phyloP scores from a whole-genome alignment of 441 rosid species.

The Geranium incanum region DNA sequence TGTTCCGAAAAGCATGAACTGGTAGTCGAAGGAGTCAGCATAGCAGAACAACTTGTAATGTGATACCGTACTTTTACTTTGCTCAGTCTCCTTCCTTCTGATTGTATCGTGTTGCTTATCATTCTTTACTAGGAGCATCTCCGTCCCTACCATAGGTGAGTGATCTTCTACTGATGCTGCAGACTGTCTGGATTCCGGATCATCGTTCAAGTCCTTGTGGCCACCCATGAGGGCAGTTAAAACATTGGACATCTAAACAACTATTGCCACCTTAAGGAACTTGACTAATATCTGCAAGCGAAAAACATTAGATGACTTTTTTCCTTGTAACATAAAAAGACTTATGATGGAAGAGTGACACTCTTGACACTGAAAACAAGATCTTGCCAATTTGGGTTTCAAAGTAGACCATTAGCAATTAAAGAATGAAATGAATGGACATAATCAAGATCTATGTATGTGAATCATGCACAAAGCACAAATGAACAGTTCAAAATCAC shows the following conservation, averaged over 20 bases:
- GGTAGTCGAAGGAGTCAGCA: slow-evolving; percentile 40
- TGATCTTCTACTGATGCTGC: slow-evolving; percentile 4
- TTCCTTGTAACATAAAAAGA: not conserved
- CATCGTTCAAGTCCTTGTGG: slow-evolving; percentile 8
- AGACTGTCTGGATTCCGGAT: not conserved
- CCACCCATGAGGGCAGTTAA: slow-evolving; percentile 4
- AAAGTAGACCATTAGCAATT: not conserved
- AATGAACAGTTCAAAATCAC: not conserved
- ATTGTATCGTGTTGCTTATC: not conserved
- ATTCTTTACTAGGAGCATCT: not conserved
- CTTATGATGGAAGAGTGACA: not conserved
- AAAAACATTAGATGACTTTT: not conserved
- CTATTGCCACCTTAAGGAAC: not conserved
- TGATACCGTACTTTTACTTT: slow-evolving; percentile 37
- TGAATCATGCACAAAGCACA: slow-evolving; percentile 7
- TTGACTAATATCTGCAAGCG: slow-evolving; percentile 6
- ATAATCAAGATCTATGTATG: not conserved
- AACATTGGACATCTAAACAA: not conserved
- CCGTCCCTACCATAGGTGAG: not conserved
- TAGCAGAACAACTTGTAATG: slow-evolving; percentile 55
- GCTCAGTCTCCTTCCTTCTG: slow-evolving; percentile 29
- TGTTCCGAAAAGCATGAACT: slow-evolving; percentile 54
- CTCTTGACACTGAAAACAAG: too few species aligned
- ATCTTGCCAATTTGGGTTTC: not conserved
- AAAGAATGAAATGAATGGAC: not conserved